A percentile compares a stretch with the other conserved stretches of the same genome.
Conservation (phyloP, 2,329 filamentous ascomycete genomes). For the Dryadomyces sulphureus region DNA sequence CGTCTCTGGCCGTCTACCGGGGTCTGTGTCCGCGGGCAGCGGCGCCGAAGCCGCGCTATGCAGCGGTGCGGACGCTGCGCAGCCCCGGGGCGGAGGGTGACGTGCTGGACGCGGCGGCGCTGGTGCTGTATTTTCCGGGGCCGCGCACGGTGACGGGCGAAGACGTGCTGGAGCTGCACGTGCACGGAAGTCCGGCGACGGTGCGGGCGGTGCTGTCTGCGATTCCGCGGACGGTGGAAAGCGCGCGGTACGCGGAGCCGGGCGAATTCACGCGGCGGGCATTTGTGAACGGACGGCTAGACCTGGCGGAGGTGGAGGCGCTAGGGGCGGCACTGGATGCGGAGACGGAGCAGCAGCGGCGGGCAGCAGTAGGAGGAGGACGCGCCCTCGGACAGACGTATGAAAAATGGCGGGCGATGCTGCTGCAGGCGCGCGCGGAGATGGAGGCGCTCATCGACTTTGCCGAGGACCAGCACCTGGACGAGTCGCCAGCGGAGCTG, state of each 20-base stretch:
- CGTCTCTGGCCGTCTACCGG: conserved; percentile 48
- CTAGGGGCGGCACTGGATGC: conserved; percentile 48
- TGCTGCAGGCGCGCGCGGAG: conserved; percentile 75
- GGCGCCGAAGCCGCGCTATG: conserved; percentile 37
- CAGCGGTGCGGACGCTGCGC: conserved; percentile 60
- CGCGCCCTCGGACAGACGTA: conserved; percentile 59
- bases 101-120: conserved; percentile 62
- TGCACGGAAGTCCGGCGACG: conserved; percentile 85
- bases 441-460: conserved; percentile 95
- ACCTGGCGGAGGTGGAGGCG: conserved; percentile 69
- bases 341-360: conserved; percentile 85
- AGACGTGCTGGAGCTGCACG: conserved; percentile 79
- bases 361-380: conserved; percentile 57
- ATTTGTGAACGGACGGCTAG: conserved; percentile 73
- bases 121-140: conserved; percentile 69
- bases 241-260: conserved; percentile 73
- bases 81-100: conserved; percentile 17
- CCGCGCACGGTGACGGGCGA: conserved; percentile 83
- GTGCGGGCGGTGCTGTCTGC: conserved; percentile 73
- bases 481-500: conserved; percentile 65
- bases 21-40: conserved; percentile 32
- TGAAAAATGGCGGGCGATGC: conserved; percentile 61
- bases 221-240: conserved; percentile 34
- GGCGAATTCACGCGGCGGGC: conserved; percentile 91
- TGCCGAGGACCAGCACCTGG: conserved; percentile 92